phyloP scores from a whole-genome alignment of 768 basidiomycete genomes.

The Russula earlei region DNA sequence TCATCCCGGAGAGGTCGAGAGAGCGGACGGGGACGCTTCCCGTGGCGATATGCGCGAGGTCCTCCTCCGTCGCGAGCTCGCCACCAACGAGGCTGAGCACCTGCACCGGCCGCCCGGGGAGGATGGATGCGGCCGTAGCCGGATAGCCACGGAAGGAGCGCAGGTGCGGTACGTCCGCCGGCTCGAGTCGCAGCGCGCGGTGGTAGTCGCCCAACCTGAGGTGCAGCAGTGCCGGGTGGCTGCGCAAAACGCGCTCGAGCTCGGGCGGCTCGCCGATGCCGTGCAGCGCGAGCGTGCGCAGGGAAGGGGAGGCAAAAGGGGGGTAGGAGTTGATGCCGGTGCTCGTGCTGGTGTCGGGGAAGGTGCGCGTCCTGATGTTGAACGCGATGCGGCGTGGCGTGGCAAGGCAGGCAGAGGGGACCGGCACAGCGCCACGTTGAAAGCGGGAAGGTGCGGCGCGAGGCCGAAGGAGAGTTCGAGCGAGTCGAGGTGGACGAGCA shows the following conservation, averaged over 20 bases:
- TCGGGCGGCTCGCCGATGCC: slow-evolving; percentile 23
- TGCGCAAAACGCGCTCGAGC: slow-evolving; percentile 29
- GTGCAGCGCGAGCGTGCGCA: slow-evolving; percentile 27
- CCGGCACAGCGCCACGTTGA: slow-evolving; percentile 15
- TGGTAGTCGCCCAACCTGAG: slow-evolving; percentile 39
- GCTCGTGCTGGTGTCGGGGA: slow-evolving; percentile 9
- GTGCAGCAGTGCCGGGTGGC: slow-evolving; percentile 31
- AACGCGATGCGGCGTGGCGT: background rate
- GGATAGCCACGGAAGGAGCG: slow-evolving; percentile 51
- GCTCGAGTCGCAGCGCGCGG: slow-evolving; percentile 32
- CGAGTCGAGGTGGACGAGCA: slow-evolving; percentile 39
- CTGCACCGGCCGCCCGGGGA: slow-evolving; percentile 54
- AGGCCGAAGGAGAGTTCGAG: slow-evolving; percentile 50
- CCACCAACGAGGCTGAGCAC: slow-evolving; percentile 46
- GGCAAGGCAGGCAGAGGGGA: background rate
- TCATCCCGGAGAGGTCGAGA: slow-evolving; percentile 53
- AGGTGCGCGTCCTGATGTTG: background rate
- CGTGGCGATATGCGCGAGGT: slow-evolving; percentile 40
- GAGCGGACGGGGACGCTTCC: slow-evolving; percentile 40
- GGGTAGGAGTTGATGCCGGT: slow-evolving; percentile 17
- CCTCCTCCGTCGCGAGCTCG: slow-evolving; percentile 45
- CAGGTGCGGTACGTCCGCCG: slow-evolving; percentile 40
- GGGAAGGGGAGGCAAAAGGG: slow-evolving; percentile 24
- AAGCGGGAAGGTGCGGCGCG: slow-evolving; percentile 27
- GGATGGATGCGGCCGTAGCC: slow-evolving; percentile 45